Conservation (phyloP, 148 eudicot genomes). For the Rheum nobile region DNA sequence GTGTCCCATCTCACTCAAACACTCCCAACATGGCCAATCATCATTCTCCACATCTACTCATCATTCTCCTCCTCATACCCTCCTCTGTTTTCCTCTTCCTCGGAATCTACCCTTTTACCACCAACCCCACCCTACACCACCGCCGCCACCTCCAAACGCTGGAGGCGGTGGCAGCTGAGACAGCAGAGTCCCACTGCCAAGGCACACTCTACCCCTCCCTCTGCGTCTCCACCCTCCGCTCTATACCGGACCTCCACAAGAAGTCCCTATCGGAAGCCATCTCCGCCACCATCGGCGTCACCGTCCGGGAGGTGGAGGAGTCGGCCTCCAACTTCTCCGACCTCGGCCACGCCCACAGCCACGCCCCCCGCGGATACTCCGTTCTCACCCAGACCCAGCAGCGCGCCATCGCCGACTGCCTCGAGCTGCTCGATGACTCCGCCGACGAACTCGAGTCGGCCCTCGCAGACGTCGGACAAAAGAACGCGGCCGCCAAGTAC, state of each 20-base stretch:
- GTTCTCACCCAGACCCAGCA: constrained; percentile 27
- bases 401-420: constrained; percentile 59
- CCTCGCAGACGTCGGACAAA: constrained; percentile 14
- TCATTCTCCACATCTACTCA: neutral
- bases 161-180: neutral
- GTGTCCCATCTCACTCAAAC: neutral
- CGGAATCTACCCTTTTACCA: neutral
- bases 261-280: constrained; percentile 46
- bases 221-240: constrained; percentile 55
- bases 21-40: neutral
- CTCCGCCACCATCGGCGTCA: constrained; percentile 32
- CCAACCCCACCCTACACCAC: constrained; percentile 13
- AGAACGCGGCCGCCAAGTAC: constrained; percentile 16
- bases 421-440: constrained; percentile 52
- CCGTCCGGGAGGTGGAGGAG: constrained; percentile 29
- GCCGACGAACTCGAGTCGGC: constrained; percentile 39
- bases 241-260: constrained; percentile 40
- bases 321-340: constrained; percentile 26
- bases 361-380: neutral
- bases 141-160: constrained; percentile 19
- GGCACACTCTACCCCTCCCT: constrained; percentile 60
- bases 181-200: constrained; percentile 38
- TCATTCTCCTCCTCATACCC: constrained; percentile 2
- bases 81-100: neutral
- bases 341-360: constrained; percentile 7